Conservation (phyloP, 495 filamentous ascomycete species). For the Hypoxylon crocopeplum region DNA sequence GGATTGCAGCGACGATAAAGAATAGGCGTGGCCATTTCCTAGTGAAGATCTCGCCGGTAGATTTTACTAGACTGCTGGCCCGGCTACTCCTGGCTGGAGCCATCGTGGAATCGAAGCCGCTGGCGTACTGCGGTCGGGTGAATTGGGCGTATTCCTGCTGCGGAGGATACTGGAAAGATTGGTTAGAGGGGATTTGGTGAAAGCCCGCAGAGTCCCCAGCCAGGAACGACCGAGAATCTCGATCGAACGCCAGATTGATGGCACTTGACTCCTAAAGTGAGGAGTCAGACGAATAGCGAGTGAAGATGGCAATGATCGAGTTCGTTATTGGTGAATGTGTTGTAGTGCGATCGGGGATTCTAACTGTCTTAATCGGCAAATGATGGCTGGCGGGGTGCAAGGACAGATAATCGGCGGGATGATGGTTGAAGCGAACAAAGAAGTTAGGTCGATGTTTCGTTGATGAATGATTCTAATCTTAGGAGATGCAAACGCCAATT, state of each 20-base stretch:
- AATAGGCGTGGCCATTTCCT: conserved; percentile 91
- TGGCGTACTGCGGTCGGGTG: conserved; percentile 38
- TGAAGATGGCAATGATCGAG: conserved; percentile 10
- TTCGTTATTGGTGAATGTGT: conserved; percentile 7
- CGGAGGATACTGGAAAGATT: conserved; percentile 35
- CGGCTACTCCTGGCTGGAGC: conserved; percentile 24
- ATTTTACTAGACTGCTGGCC: conserved; percentile 35
- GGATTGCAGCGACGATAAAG: conserved; percentile 72
- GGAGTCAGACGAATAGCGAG: conserved; percentile 34
- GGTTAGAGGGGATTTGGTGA: conserved; percentile 39
- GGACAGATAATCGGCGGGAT: neutral
- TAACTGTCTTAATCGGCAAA: conserved; percentile 16
- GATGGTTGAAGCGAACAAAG: conserved; percentile 7
- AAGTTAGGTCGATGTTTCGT: conserved; percentile 11
- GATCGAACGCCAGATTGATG: conserved; percentile 43
- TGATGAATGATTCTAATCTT: conserved; percentile 9
- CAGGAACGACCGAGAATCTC: conserved; percentile 33
- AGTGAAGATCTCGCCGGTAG: conserved; percentile 62
- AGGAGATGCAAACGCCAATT: conserved; percentile 3
- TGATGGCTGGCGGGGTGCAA: neutral
- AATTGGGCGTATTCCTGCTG: conserved; percentile 37
- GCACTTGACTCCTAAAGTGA: conserved; percentile 34
- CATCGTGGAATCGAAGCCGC: conserved; percentile 60
- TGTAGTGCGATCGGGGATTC: conserved; percentile 2
- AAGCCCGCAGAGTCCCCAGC: conserved; percentile 41